These are phyloP conservation scores for Dimocarpus longan DNA, from an alignment of 345 rosid genomes.

Conservation along the genomic window DNA sequence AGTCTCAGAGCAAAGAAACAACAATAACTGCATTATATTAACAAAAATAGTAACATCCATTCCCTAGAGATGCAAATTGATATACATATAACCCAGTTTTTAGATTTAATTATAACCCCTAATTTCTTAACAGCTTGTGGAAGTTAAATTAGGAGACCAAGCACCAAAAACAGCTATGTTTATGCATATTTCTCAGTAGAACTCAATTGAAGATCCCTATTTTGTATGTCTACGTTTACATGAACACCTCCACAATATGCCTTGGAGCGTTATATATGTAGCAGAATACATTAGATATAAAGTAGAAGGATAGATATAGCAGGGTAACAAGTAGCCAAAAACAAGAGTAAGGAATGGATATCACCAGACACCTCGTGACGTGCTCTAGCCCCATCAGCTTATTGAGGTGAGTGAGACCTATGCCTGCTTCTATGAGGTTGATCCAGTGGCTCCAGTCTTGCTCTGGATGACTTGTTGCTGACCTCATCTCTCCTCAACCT, in stretches of 20 bases:
- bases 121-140: neutral
- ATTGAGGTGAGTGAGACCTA: slow-evolving; percentile 59
- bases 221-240: neutral
- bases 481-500: slow-evolving; percentile 58
- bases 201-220: neutral
- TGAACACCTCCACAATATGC: neutral
- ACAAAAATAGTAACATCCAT: neutral
- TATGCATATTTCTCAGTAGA: neutral
- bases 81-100: neutral
- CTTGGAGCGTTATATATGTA: neutral
- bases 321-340: neutral
- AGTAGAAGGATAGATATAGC: neutral
- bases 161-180: neutral
- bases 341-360: slow-evolving; percentile 29
- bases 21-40: neutral
- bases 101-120: neutral
- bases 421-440: slow-evolving; percentile 52
- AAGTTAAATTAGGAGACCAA: neutral
- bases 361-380: slow-evolving; percentile 70
- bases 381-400: slow-evolving; percentile 41
- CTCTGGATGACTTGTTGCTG: slow-evolving; percentile 48
- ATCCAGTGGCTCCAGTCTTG: slow-evolving; percentile 54
- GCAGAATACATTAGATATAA: too few species aligned
- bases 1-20: neutral
- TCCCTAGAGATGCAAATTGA: neutral